Percentiles rank a stretch among this genome's conserved stretches.
phyloP scores from a whole-genome alignment of 2,329 filamentous ascomycete species.

The Thermoascus crustaceus region DNA sequence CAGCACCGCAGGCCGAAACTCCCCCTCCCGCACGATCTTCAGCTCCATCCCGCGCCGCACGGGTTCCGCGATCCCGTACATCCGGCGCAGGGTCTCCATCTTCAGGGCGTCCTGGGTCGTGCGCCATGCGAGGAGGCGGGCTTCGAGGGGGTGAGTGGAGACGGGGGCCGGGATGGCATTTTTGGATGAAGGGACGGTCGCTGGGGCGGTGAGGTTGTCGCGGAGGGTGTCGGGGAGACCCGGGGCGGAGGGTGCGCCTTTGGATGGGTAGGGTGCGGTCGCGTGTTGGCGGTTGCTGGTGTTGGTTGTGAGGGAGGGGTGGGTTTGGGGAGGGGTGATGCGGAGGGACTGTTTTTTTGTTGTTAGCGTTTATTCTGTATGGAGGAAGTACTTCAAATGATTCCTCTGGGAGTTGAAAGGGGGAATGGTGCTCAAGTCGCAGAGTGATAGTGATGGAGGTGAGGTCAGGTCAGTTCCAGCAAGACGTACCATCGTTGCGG shows the following conservation, averaged over 20 bases:
- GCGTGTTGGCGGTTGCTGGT: conserved; percentile 48
- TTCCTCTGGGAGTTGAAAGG: too few relatives aligned
- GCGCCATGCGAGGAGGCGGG: conserved; percentile 83
- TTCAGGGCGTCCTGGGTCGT: conserved; percentile 78
- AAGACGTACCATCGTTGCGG: conserved; percentile 24
- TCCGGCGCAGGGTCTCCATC: conserved; percentile 78
- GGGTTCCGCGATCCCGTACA: conserved; percentile 88
- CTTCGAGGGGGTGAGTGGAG: conserved; percentile 81
- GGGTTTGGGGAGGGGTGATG: conserved; percentile 65
- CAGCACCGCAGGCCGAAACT: conserved; percentile 66
- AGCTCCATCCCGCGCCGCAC: conserved; percentile 91
- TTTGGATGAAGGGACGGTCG: too few relatives aligned
- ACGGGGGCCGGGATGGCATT: conserved; percentile 39
- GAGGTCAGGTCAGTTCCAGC: conserved; percentile 8
- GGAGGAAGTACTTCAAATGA: too few relatives aligned
- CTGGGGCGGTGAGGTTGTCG: conserved; percentile 69
- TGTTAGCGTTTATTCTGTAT: conserved; percentile 1
- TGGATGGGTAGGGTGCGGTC: conserved; percentile 47
- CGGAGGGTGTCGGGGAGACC: conserved; percentile 92
- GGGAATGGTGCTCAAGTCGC: too few relatives aligned
- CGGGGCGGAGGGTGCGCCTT: conserved; percentile 78
- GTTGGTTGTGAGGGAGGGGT: conserved; percentile 61
- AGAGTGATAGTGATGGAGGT: conserved; percentile 4
- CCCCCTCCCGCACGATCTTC: conserved; percentile 69
- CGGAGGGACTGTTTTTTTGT: conserved; percentile 63